phyloP scores from a whole-genome alignment of 345 rosid species.

The Gossypium sturtianum region DNA sequence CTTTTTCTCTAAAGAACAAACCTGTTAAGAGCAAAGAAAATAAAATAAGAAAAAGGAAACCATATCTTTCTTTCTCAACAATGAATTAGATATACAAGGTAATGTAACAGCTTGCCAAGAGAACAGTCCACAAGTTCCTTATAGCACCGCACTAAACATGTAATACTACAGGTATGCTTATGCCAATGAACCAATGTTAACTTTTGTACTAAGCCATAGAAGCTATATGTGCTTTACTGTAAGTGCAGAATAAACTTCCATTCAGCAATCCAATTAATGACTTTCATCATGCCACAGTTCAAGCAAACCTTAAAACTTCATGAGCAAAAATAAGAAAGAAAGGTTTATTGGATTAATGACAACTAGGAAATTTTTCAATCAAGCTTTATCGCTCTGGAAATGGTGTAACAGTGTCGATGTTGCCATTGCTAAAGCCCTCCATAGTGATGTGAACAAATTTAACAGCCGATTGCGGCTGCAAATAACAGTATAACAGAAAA shows the following conservation, averaged over 20 bases:
- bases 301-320: neutral
- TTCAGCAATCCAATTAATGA: neutral
- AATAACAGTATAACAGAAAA: too few species aligned
- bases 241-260: neutral
- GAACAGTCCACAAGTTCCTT: neutral
- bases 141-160: neutral
- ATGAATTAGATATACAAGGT: neutral
- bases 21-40: neutral
- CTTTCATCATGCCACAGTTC: neutral
- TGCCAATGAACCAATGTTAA: too few species aligned
- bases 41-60: neutral
- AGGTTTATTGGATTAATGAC: neutral
- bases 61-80: neutral
- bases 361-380: neutral
- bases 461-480: too few species aligned
- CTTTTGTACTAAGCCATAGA: too few species aligned
- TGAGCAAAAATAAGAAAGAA: neutral
- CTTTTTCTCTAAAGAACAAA: neutral
- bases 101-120: neutral
- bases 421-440: too few species aligned
- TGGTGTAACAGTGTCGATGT: too few species aligned
- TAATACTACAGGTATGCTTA: neutral
- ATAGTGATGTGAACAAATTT: neutral
- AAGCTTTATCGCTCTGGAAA: neutral
- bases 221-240: neutral